Evolutionary conservation across 2,329 filamentous ascomycete species (phyloP).

Genomic region (Elsinoe batatas): DNA sequence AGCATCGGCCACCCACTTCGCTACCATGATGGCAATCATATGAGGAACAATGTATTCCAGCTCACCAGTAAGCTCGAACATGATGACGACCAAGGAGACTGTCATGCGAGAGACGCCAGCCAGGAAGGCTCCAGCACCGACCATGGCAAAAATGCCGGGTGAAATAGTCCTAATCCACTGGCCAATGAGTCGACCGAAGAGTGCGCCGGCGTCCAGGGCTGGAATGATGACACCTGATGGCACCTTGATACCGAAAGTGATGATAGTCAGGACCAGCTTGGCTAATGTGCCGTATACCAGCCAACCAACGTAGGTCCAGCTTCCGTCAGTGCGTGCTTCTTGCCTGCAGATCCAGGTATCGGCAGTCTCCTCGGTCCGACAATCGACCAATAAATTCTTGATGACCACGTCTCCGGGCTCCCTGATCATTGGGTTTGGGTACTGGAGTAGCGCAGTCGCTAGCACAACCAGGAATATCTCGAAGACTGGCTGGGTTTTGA

Average conservation of each 20-base stretch:
- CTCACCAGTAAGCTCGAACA: conserved; percentile 53
- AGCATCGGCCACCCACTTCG: conserved; percentile 50
- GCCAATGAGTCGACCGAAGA: conserved; percentile 48
- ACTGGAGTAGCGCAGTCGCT: conserved; percentile 45
- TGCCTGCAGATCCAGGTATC: conserved; percentile 43
- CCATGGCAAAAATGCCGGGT: conserved; percentile 52
- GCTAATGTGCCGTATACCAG: conserved; percentile 44
- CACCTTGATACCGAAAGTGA: conserved; percentile 52
- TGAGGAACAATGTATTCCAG: conserved; percentile 48
- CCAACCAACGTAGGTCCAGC: conserved; percentile 39
- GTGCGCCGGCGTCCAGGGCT: conserved; percentile 46
- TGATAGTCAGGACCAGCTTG: conserved; percentile 47
- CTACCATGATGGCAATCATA: conserved; percentile 50
- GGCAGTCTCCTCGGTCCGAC: conserved; percentile 28
- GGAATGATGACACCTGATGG: conserved; percentile 53
- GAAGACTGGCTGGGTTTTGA: conserved; percentile 47
- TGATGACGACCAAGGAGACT: conserved; percentile 49
- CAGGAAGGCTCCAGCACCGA: conserved; percentile 49
- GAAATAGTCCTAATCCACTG: conserved; percentile 37
- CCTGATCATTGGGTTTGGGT: conserved; percentile 45
- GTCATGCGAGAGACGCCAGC: conserved; percentile 52
- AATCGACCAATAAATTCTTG: conserved; percentile 48
- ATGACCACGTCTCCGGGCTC: conserved; percentile 48
- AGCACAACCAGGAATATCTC: conserved; percentile 47
- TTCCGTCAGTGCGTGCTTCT: conserved; percentile 30